A percentile compares a stretch with the other conserved stretches of the same genome.
These are phyloP conservation scores for Phytophthora aleatoria DNA, from an alignment of 352 stramenopile species.

Conservation along the genomic window DNA sequence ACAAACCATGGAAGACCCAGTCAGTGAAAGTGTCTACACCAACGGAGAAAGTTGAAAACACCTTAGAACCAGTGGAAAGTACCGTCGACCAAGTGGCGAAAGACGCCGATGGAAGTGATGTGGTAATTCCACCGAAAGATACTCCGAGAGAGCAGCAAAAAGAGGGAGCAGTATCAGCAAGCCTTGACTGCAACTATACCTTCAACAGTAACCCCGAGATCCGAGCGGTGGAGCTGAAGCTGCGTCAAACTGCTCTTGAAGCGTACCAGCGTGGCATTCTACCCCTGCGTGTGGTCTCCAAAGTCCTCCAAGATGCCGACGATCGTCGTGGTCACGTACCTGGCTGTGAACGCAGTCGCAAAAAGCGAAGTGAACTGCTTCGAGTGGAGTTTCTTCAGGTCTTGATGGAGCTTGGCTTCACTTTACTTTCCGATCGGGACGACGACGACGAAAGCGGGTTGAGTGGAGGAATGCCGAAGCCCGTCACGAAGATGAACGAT, in stretches of 20 bases:
- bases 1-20: slow-evolving; percentile 14
- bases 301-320: slow-evolving; percentile 63
- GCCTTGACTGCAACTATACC: slow-evolving; percentile 78
- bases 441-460: slow-evolving; percentile 34
- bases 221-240: slow-evolving; percentile 85
- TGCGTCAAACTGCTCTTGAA: slow-evolving; percentile 72
- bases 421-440: slow-evolving; percentile 57
- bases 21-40: not conserved
- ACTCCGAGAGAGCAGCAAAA: not conserved
- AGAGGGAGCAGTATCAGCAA: slow-evolving; percentile 5
- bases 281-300: slow-evolving; percentile 69
- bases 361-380: slow-evolving; percentile 54
- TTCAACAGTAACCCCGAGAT: slow-evolving; percentile 84
- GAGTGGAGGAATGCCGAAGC: slow-evolving; percentile 12
- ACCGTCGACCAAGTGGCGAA: not conserved
- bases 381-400: slow-evolving; percentile 92
- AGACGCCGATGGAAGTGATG: not conserved
- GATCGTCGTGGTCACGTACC: slow-evolving; percentile 27
- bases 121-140: not conserved
- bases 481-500: slow-evolving; percentile 63
- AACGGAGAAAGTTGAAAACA: slow-evolving; percentile 1
- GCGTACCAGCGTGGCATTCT: slow-evolving; percentile 73
- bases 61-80: not conserved
- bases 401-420: slow-evolving; percentile 93
- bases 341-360: slow-evolving; percentile 7